Evolutionary conservation across 805 yeast species (phyloP).

Genomic region (Metschnikowia anglica): DNA sequence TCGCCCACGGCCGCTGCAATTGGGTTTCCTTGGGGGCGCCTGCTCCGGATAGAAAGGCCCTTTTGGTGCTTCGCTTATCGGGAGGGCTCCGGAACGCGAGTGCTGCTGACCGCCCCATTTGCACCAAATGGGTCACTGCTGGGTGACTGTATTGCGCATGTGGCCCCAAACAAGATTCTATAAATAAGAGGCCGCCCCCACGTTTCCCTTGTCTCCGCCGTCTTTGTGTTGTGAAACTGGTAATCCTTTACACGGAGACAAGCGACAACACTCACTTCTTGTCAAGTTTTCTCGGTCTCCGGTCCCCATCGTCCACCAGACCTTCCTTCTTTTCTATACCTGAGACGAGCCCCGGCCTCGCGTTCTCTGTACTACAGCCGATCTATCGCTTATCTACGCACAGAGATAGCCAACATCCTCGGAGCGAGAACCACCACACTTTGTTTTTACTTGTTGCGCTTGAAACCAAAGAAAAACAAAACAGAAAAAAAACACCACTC

Average conservation of each 20-base stretch:
- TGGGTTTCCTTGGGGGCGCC: no score
- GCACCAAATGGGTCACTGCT: neutral
- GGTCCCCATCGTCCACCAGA: neutral
- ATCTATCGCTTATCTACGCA: constrained; percentile 8
- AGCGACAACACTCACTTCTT: no score
- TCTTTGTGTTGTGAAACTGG: no score
- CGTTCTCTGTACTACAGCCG: constrained; percentile 3
- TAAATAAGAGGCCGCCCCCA: neutral
- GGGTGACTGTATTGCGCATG: constrained; percentile 14
- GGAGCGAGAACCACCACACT: constrained; percentile 2
- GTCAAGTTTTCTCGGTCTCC: no score
- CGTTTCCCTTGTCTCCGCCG: neutral
- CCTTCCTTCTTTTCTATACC: no score
- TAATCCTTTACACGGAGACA: no score
- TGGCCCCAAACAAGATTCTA: constrained; percentile 5
- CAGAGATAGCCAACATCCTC: constrained; percentile 5
- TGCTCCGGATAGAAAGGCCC: no score
- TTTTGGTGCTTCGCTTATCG: constrained; percentile 9
- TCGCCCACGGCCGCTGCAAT: no score
- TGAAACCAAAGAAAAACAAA: neutral
- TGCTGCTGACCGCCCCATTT: constrained; percentile 1
- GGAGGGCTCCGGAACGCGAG: constrained; percentile 5
- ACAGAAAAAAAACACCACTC: neutral
- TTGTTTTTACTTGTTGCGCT: neutral
- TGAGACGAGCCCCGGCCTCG: constrained; percentile 1